Conservation (phyloP, 2,329 filamentous ascomycete genomes). For the Penicillium polonicum region DNA sequence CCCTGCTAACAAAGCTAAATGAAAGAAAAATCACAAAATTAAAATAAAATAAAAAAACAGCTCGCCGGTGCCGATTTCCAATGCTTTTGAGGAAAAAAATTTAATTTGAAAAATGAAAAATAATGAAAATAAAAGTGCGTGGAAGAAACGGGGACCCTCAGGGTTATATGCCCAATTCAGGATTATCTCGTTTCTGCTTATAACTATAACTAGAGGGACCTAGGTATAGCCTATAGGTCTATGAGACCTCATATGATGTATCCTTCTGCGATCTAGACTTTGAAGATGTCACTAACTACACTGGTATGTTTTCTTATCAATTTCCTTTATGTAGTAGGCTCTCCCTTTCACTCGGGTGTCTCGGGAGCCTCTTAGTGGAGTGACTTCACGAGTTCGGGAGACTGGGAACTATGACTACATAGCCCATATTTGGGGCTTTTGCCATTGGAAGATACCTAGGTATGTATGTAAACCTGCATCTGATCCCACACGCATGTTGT, state of each 20-base stretch:
- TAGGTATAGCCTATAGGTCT: too few relatives aligned
- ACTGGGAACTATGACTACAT: neutral
- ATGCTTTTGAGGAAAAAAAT: slow-evolving; percentile 14
- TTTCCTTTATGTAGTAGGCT: too few relatives aligned
- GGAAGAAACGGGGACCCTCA: neutral
- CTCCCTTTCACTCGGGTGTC: slow-evolving; percentile 12
- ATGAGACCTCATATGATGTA: too few relatives aligned
- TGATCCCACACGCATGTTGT: neutral
- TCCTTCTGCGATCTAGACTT: neutral
- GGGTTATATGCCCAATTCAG: neutral
- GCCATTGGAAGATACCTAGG: neutral
- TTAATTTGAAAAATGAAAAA: neutral
- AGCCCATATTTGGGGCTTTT: neutral
- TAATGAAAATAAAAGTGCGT: neutral
- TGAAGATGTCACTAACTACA: neutral
- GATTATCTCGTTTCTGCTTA: neutral
- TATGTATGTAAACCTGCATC: neutral
- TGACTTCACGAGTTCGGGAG: neutral
- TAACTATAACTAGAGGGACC: neutral
- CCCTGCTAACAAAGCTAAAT: neutral
- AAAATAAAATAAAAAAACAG: slow-evolving; percentile 6
- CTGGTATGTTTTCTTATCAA: too few relatives aligned
- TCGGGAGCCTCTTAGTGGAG: slow-evolving; percentile 14
- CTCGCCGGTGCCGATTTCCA: slow-evolving; percentile 17
- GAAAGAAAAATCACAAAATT: neutral